phyloP scores from a whole-genome alignment of 78 protist genomes.

The Parvularia atlantis region DNA sequence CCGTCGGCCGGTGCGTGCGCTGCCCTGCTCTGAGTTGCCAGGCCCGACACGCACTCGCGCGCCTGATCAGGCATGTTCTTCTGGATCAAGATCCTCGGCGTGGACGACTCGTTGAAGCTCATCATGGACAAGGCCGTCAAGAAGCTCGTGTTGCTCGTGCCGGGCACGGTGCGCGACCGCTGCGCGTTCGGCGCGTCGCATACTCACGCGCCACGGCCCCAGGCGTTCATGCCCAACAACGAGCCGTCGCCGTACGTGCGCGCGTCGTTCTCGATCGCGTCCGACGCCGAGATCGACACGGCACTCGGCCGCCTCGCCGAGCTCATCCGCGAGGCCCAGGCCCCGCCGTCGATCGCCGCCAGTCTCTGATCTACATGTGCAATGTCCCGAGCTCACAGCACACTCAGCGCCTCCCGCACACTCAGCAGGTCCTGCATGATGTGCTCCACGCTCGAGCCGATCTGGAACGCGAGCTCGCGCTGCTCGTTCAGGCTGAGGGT shows the following conservation, averaged over 20 bases:
- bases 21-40: not conserved
- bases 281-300: conserved; percentile 1
- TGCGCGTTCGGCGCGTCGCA: not conserved
- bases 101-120: conserved; percentile 31
- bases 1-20: conserved; percentile 32
- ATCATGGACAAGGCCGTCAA: conserved; percentile 41
- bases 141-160: conserved; percentile 46
- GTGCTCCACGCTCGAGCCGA: conserved; percentile 3
- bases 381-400: too few relatives aligned
- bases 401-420: too few relatives aligned
- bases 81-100: conserved; percentile 41
- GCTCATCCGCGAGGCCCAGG: too few relatives aligned
- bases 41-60: not conserved
- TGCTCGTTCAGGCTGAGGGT: conserved; percentile 8
- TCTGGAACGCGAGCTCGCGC: not conserved
- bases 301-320: not conserved
- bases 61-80: conserved; percentile 54
- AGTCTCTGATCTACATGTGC: too few relatives aligned
- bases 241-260: conserved; percentile 31
- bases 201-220: not conserved
- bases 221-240: not conserved
- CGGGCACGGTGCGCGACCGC: not conserved
- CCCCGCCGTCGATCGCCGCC: too few relatives aligned
- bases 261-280: conserved; percentile 40
- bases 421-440: too few relatives aligned